These are phyloP conservation scores for Coix lacrymajobi DNA, from an alignment of 176 grass and related monocot genomes.

Conservation along the genomic window DNA sequence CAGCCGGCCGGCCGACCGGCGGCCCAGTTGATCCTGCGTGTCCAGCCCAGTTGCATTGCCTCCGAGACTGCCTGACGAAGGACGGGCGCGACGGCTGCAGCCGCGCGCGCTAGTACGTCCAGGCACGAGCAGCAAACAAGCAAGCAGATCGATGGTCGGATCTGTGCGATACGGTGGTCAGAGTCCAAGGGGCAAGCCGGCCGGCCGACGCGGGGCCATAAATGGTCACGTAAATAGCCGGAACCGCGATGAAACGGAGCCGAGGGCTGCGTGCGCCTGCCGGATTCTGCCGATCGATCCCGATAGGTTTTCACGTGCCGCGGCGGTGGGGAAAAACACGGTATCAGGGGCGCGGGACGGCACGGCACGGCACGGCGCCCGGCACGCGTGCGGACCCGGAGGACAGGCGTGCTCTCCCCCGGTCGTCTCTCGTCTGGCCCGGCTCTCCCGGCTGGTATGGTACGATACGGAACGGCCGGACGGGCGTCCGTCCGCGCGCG, in stretches of 20 bases:
- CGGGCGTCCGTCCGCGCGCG: neutral
- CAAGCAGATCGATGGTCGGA: neutral
- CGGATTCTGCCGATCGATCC: neutral
- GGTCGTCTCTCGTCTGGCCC: neutral
- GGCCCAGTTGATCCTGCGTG: neutral
- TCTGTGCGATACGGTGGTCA: neutral
- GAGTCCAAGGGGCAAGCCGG: neutral
- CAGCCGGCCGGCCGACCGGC: no score
- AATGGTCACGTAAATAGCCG: slow-evolving; percentile 3
- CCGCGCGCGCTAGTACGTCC: no score
- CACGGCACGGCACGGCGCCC: neutral
- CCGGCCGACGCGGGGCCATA: neutral
- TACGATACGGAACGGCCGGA: neutral
- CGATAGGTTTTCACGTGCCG: slow-evolving; percentile 12
- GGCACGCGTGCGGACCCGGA: neutral
- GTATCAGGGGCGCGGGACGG: neutral
- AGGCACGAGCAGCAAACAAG: neutral
- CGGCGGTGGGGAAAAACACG: neutral
- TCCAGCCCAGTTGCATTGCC: neutral
- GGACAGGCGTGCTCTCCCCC: neutral
- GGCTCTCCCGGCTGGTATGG: neutral
- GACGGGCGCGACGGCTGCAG: neutral
- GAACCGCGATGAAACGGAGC: neutral
- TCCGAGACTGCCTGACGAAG: neutral
- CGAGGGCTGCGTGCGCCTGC: neutral